These are phyloP conservation scores for Flaveria ramosissima DNA, from an alignment of 129 eudicot species.

Conservation along the genomic window DNA sequence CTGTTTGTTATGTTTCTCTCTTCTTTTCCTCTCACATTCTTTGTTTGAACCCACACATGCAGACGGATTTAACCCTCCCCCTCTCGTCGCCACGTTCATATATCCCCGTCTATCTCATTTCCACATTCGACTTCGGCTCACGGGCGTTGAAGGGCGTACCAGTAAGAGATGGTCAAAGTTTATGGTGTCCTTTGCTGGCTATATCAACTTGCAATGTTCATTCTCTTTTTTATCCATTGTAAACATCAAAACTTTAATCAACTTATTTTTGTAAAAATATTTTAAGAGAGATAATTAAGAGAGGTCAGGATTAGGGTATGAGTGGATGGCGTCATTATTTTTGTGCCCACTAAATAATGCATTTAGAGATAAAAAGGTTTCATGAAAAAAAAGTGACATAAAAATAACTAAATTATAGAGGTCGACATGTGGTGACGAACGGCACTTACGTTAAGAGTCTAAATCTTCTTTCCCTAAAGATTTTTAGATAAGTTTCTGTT, in stretches of 20 bases:
- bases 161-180: background rate
- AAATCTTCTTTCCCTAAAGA: too few species aligned
- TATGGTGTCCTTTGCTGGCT: background rate
- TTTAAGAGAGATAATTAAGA: background rate
- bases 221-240: background rate
- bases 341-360: conserved; percentile 1
- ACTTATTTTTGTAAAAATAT: background rate
- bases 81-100: too few species aligned
- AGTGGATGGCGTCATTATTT: conserved; percentile 16
- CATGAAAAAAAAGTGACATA: background rate
- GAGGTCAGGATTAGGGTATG: background rate
- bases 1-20: too few species aligned
- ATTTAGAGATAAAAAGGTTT: background rate
- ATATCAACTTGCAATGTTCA: background rate
- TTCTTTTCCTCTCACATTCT: too few species aligned
- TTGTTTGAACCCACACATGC: too few species aligned
- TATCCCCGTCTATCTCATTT: too few species aligned
- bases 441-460: too few species aligned
- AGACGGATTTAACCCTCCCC: too few species aligned
- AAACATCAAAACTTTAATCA: background rate
- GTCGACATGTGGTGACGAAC: too few species aligned
- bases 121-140: too few species aligned
- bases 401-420: background rate
- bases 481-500: too few species aligned
- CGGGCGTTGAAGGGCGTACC: too few species aligned